Evolutionary conservation across 331 rosid species (phyloP).

Genomic region (Telfairia occidentalis): DNA sequence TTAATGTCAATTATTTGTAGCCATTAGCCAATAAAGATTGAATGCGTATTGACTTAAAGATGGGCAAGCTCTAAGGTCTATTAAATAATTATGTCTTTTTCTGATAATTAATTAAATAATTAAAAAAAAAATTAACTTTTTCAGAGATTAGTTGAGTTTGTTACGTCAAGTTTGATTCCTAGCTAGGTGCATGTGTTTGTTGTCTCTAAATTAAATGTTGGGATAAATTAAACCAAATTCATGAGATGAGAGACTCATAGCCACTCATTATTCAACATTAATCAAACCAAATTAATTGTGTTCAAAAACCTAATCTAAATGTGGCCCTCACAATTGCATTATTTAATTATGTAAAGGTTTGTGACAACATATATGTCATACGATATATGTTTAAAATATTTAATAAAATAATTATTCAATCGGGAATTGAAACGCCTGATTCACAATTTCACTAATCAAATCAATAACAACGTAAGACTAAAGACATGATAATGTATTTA

Average conservation of each 20-base stretch:
- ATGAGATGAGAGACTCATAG: background rate
- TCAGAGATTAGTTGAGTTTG: background rate
- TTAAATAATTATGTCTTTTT: conserved; percentile 1
- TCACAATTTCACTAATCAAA: background rate
- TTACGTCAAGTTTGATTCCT: background rate
- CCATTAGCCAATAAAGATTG: background rate
- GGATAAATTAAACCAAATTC: conserved; percentile 22
- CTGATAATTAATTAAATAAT: background rate
- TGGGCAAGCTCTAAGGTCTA: background rate
- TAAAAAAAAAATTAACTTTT: background rate
- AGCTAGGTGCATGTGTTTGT: background rate
- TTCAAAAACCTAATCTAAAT: conserved; percentile 1
- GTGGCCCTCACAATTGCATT: background rate
- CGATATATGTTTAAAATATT: background rate
- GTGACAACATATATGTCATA: background rate
- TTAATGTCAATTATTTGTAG: background rate
- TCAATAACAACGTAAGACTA: background rate
- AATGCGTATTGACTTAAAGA: background rate
- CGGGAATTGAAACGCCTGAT: background rate
- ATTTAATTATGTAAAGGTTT: background rate
- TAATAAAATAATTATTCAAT: background rate
- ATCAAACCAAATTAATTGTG: background rate
- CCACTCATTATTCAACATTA: background rate
- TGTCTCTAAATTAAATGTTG: conserved; percentile 7
- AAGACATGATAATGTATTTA: background rate